Conservation (phyloP, 2,329 filamentous ascomycete species). For the Ophiostoma novo-ulmi region DNA sequence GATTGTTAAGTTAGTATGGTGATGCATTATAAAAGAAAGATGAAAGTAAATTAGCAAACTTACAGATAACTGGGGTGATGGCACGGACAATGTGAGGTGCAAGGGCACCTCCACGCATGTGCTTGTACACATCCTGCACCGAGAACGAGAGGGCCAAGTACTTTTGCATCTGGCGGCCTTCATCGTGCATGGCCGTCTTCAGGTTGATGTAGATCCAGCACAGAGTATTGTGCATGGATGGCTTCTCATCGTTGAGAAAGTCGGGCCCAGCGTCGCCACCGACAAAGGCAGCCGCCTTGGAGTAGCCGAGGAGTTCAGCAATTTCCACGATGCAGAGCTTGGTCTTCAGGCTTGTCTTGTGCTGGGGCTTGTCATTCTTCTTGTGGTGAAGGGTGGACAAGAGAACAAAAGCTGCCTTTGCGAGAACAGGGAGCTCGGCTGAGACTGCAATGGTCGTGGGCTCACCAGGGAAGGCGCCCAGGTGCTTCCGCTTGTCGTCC, state of each 20-base stretch:
- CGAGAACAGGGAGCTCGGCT: background rate
- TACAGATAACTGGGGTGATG: background rate
- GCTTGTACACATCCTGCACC: background rate
- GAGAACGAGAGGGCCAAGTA: background rate
- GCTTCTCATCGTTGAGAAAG: background rate
- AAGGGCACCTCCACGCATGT: background rate
- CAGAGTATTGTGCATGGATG: background rate
- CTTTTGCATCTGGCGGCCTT: background rate
- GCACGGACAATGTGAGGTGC: background rate
- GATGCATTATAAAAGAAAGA: background rate
- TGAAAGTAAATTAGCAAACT: background rate
- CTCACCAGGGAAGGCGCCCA: background rate
- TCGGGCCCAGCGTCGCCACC: background rate
- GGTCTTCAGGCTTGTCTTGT: background rate
- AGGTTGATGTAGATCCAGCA: slow-evolving; percentile 5
- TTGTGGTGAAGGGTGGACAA: background rate
- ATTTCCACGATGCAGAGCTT: slow-evolving; percentile 7
- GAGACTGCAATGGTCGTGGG: background rate
- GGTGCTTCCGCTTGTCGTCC: background rate
- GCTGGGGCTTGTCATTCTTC: background rate
- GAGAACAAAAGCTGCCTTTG: background rate
- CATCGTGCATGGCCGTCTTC: background rate
- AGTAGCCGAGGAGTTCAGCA: background rate
- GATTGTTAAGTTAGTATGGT: background rate
- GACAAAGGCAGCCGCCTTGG: background rate